Evolutionary conservation across 2,329 filamentous ascomycete genomes (phyloP), one percentile per base, ranked within the genome.

Genomic region (Nemania abortiva): DNA sequence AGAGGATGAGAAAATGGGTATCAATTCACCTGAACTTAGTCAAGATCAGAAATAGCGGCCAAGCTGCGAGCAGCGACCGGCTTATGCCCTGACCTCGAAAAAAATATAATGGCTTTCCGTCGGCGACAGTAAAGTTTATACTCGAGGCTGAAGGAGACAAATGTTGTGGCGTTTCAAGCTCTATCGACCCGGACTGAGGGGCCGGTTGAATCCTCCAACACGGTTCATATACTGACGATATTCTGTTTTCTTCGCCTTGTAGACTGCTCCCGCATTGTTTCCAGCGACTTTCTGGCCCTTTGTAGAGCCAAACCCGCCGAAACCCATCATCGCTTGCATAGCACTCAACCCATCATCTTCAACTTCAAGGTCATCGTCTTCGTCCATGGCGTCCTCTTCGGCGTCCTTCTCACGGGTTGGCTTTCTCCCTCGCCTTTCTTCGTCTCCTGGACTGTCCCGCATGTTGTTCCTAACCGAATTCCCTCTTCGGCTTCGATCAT

Each of bases 201-300:
- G 92, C 75, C 92, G 83, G 79, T 95, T 96, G 84, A 96, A 96
- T 6, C 92, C 92, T 65, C 92, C 92, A 60, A 90, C 85, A 65
- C 92, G 88, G 78, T 96, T 96, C 90, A 99, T 99, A 81, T 99
- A 99, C 87, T 99, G 96, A 74, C 96, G 88, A 78, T 98, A 98
- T 84, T 97, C 89, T 15, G 91, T 92, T 88, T 94, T 95, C 89
- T 97, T 98, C 83, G 96, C 94, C 85, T 96, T 98, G 74, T 91
- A 86, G 61, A 98, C 90, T 0, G 86, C 93, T 64, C 92, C 95
- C 50, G 91, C 89, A 77, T 94, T 90, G 78, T 99, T 99, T 1
- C 96, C 96, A 0, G 88, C 87, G 1, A 99, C 90, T 78, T 98
- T 97, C 63, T 92, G 94, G 69, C 92, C 90, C 81, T 98, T 97